These are phyloP conservation scores for Podila epicladia DNA, from an alignment of 192 early-diverging fungal genomes.

Conservation along the genomic window DNA sequence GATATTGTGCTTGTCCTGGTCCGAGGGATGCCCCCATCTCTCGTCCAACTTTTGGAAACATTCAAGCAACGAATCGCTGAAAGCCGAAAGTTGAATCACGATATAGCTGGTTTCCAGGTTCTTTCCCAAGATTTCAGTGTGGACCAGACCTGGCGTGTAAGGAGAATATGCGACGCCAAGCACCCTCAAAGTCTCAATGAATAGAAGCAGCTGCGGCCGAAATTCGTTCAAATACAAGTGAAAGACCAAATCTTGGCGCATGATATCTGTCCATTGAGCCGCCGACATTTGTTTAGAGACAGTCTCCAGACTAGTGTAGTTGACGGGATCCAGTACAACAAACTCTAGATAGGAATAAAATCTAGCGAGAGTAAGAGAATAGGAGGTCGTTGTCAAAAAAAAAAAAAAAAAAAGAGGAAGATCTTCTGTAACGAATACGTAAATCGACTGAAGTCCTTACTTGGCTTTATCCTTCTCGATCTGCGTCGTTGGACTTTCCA, in stretches of 20 bases:
- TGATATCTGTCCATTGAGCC: constrained; percentile 4
- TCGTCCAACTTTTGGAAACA: background rate
- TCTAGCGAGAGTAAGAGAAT: background rate
- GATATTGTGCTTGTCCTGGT: background rate
- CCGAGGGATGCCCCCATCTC: background rate
- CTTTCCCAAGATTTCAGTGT: background rate
- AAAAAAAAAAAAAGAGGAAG: background rate
- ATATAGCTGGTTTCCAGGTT: background rate
- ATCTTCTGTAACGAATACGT: too few species aligned
- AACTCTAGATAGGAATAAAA: constrained; percentile 22
- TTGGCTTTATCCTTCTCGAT: constrained; percentile 17
- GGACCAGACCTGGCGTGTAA: background rate
- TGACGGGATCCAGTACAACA: constrained; percentile 7
- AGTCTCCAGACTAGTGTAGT: constrained; percentile 11
- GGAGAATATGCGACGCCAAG: background rate
- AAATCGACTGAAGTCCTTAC: background rate
- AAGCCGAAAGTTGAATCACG: background rate
- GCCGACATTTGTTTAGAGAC: constrained; percentile 15
- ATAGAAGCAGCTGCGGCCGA: constrained; percentile 4
- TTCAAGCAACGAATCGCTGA: background rate
- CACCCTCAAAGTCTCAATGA: constrained; percentile 13
- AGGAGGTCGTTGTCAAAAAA: background rate
- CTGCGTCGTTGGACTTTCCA: background rate
- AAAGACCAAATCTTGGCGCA: constrained; percentile 23
- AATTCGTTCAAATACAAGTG: constrained; percentile 13